Conservation (phyloP, 495 filamentous ascomycete species). For the Aspergillus wentii region DNA sequence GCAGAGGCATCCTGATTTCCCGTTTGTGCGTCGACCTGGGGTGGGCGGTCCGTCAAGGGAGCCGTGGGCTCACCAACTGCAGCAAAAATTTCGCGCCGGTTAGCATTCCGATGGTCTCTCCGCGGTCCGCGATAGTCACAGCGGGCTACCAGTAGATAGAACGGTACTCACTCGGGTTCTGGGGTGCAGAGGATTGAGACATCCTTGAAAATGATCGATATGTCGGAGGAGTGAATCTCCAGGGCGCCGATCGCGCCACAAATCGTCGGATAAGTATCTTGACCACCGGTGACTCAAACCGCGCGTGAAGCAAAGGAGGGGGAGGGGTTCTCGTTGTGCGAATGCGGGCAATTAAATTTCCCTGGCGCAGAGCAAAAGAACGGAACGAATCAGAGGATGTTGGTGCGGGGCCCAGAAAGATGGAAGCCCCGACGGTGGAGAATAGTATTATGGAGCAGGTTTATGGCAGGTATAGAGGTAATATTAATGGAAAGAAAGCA, state of each 20-base stretch:
- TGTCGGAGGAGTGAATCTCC: conserved; percentile 39
- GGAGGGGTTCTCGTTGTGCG: conserved; percentile 23
- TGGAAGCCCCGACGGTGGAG: conserved; percentile 11
- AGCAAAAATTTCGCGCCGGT: conserved; percentile 4
- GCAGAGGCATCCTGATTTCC: conserved; percentile 41
- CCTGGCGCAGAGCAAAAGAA: conserved; percentile 20
- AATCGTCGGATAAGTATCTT: conserved; percentile 47
- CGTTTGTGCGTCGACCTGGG: conserved; percentile 42
- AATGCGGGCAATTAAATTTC: conserved; percentile 28
- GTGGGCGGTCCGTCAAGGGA: conserved; percentile 40
- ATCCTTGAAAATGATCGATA: conserved; percentile 50
- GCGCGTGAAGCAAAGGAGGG: conserved; percentile 16
- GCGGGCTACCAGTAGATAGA: neutral
- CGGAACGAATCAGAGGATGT: conserved; percentile 24
- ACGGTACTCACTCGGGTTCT: conserved; percentile 47
- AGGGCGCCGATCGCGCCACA: conserved; percentile 46
- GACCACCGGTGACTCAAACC: conserved; percentile 24
- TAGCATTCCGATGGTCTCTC: conserved; percentile 2
- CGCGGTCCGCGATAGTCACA: conserved; percentile 11
- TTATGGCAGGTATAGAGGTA: neutral
- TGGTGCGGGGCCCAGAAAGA: conserved; percentile 14
- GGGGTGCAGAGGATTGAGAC: conserved; percentile 54
- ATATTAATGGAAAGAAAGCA: too few relatives aligned
- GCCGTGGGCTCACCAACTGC: conserved; percentile 51
- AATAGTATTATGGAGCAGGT: conserved; percentile 1